Evolutionary conservation across 2,329 filamentous ascomycete genomes (phyloP).

Genomic region (Albifimbria verrucaria): DNA sequence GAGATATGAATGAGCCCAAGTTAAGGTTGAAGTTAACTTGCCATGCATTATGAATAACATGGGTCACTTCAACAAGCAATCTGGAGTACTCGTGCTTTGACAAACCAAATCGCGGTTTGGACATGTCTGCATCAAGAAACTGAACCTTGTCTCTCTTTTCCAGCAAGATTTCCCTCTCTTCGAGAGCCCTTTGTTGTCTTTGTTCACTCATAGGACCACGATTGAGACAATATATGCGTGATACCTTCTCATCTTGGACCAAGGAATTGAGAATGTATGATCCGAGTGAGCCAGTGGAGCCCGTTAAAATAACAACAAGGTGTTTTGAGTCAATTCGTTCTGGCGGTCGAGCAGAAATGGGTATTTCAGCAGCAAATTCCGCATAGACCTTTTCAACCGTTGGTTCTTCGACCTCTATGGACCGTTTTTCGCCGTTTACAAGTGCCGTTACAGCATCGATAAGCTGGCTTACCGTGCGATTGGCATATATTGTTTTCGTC

Average conservation of each 20-base stretch:
- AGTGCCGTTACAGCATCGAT: too few relatives aligned
- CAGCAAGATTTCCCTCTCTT: too few relatives aligned
- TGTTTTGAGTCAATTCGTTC: neutral
- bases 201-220: neutral
- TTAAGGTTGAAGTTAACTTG: conserved; percentile 50
- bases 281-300: conserved; percentile 81
- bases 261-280: conserved; percentile 56
- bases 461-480: too few relatives aligned
- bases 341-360: neutral
- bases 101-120: neutral
- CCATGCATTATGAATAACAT: conserved; percentile 50
- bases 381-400: conserved; percentile 24
- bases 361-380: neutral
- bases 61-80: conserved; percentile 36
- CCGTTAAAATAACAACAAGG: conserved; percentile 82
- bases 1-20: conserved; percentile 45
- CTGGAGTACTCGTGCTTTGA: conserved; percentile 21
- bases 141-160: neutral
- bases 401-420: too few relatives aligned
- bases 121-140: conserved; percentile 1
- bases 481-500: too few relatives aligned
- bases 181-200: too few relatives aligned
- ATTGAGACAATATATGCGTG: conserved; percentile 2
- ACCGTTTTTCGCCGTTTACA: too few relatives aligned
- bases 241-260: neutral